These are phyloP conservation scores for Penicillium argentinense DNA, from an alignment of 495 filamentous ascomycete species.

Conservation along the genomic window DNA sequence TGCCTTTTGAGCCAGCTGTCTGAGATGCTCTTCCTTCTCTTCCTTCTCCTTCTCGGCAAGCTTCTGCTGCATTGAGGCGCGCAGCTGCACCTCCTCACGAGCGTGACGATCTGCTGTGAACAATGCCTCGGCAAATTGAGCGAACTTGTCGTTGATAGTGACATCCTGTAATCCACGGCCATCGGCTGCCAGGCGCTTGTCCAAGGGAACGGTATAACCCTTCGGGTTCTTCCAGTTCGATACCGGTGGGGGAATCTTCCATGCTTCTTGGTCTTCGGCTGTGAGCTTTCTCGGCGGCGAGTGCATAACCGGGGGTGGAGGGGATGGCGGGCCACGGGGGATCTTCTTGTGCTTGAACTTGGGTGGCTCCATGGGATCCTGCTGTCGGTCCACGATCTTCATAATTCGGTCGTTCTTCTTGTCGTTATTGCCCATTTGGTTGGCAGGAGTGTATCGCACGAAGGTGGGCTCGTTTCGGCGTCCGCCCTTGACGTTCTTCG, in stretches of 20 bases:
- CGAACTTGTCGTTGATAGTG: constrained; percentile 98
- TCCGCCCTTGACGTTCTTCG: constrained; percentile 84
- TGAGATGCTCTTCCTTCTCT: constrained; percentile 90
- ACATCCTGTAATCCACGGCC: constrained; percentile 91
- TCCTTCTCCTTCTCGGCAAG: constrained; percentile 95
- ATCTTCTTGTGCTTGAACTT: constrained; percentile 99
- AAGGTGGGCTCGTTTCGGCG: constrained; percentile 83
- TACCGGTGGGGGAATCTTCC: constrained; percentile 92
- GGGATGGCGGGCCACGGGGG: constrained; percentile 87
- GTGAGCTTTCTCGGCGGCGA: constrained; percentile 94
- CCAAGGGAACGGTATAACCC: constrained; percentile 94
- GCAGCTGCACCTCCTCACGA: constrained; percentile 89
- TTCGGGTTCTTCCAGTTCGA: constrained; percentile 99
- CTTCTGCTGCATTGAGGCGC: constrained; percentile 92
- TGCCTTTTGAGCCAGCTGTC: constrained; percentile 86
- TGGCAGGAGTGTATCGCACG: constrained; percentile 91
- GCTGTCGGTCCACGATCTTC: constrained; percentile 94
- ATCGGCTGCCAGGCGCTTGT: constrained; percentile 96
- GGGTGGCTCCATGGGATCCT: constrained; percentile 96
- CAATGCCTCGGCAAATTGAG: constrained; percentile 90
- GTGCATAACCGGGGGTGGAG: constrained; percentile 92
- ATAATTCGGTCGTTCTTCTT: constrained; percentile 94
- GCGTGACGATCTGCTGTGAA: constrained; percentile 94
- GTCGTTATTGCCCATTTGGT: constrained; percentile 91
- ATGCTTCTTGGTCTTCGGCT: constrained; percentile 94